phyloP scores from a whole-genome alignment of 2,329 filamentous ascomycete species.

The Graphilbum fragrans region DNA sequence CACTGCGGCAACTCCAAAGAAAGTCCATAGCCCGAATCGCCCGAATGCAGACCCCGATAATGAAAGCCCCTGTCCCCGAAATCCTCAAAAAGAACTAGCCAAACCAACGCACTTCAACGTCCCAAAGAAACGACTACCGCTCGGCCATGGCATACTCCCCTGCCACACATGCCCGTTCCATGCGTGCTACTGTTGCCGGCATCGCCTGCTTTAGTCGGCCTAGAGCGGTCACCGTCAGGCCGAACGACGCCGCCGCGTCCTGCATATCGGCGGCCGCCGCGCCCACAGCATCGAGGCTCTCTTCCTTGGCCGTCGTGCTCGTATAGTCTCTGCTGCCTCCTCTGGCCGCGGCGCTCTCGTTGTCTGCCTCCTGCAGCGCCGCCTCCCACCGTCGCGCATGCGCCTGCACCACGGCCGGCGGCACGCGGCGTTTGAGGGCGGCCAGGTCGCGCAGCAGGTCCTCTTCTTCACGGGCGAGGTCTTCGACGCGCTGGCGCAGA shows the following conservation, averaged over 20 bases:
- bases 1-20: too few relatives aligned
- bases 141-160: conserved; percentile 44
- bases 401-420: conserved; percentile 27
- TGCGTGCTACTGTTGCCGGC: conserved; percentile 49
- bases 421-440: conserved; percentile 41
- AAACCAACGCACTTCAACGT: too few relatives aligned
- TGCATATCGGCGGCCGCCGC: background rate
- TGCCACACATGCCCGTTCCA: conserved; percentile 51
- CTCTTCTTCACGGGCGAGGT: conserved; percentile 49
- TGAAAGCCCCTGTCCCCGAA: too few relatives aligned
- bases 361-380: conserved; percentile 25
- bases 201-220: conserved; percentile 44
- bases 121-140: conserved; percentile 8
- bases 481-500: conserved; percentile 45
- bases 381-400: conserved; percentile 26
- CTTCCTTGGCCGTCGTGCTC: background rate
- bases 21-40: too few relatives aligned
- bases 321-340: background rate
- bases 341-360: conserved; percentile 24
- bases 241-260: conserved; percentile 19
- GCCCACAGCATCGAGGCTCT: too few relatives aligned
- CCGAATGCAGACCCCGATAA: too few relatives aligned
- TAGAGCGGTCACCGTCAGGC: conserved; percentile 35
- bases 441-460: conserved; percentile 53
- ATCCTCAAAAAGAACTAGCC: background rate